A percentile compares a stretch with the other conserved stretches of the same genome.
Conservation (phyloP, 164 flowering plant genomes). For the Protea cynaroides region DNA sequence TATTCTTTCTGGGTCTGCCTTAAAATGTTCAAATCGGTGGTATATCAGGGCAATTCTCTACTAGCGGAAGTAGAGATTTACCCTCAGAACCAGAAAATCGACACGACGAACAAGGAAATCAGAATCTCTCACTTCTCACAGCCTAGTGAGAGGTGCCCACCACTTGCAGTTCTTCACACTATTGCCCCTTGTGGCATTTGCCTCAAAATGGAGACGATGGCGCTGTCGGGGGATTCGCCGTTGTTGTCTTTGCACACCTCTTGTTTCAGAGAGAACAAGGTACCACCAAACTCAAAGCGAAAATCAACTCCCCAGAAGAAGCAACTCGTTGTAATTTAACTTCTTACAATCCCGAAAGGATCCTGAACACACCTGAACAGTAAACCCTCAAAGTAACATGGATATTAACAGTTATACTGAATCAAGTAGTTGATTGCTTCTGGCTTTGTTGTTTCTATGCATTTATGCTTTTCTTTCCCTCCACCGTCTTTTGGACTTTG, state of each 20-base stretch:
- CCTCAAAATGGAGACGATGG: conserved; percentile 84
- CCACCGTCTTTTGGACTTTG: not conserved
- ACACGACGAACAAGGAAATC: conserved; percentile 49
- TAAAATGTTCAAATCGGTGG: conserved; percentile 56
- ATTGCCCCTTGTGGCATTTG: conserved; percentile 54
- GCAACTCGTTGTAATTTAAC: conserved; percentile 7
- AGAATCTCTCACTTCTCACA: conserved; percentile 63
- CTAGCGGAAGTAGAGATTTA: conserved; percentile 83
- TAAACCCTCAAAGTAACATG: not conserved
- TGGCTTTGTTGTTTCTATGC: not conserved
- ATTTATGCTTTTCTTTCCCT: not conserved
- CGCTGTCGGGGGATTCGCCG: conserved; percentile 40
- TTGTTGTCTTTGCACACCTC: conserved; percentile 66
- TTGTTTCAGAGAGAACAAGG: conserved; percentile 96
- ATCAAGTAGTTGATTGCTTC: not conserved
- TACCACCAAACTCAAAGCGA: conserved; percentile 22
- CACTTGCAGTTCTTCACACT: conserved; percentile 91
- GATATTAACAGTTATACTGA: not conserved
- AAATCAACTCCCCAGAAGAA: conserved; percentile 3
- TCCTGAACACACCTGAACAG: not conserved
- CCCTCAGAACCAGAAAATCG: conserved; percentile 31
- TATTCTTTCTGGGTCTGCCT: not conserved
- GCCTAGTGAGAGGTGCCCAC: conserved; percentile 94
- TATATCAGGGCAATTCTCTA: conserved; percentile 54
- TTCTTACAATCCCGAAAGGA: not conserved